A percentile compares a stretch with the other conserved stretches of the same genome.
These are phyloP conservation scores for Coniella lustricola DNA, from an alignment of 2,329 filamentous ascomycete genomes.

Conservation along the genomic window DNA sequence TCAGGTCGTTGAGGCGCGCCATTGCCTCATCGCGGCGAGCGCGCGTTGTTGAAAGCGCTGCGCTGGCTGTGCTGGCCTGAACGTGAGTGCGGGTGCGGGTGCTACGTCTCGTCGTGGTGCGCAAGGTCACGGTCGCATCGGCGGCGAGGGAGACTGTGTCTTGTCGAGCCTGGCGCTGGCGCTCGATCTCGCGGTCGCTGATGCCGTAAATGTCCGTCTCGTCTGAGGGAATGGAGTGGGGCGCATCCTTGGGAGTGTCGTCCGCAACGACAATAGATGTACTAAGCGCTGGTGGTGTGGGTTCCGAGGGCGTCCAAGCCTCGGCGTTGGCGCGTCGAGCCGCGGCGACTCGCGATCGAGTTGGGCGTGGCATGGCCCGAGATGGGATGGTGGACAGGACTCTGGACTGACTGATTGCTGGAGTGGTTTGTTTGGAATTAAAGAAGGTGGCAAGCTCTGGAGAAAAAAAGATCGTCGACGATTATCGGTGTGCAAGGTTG, in stretches of 20 bases:
- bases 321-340: constrained; percentile 14
- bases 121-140: constrained; percentile 10
- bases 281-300: neutral
- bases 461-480: neutral
- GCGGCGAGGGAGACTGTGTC: constrained; percentile 19
- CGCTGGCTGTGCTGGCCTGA: constrained; percentile 11
- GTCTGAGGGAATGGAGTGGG: constrained; percentile 13
- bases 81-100: constrained; percentile 6
- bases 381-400: neutral
- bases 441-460: neutral
- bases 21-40: constrained; percentile 31
- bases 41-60: constrained; percentile 21
- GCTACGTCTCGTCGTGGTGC: neutral
- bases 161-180: constrained; percentile 12
- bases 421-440: neutral
- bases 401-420: too few species aligned
- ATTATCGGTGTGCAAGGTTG: neutral
- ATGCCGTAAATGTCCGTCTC: constrained; percentile 26
- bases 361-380: constrained; percentile 25
- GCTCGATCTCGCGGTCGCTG: constrained; percentile 27
- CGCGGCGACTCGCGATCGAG: constrained; percentile 24
- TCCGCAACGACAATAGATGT: neutral
- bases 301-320: constrained; percentile 15
- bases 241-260: neutral
- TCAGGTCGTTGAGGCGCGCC: constrained; percentile 29